Base-by-base conservation (phyloP, 495 filamentous ascomycete genomes). In the Cryomyces minteri region DNA sequence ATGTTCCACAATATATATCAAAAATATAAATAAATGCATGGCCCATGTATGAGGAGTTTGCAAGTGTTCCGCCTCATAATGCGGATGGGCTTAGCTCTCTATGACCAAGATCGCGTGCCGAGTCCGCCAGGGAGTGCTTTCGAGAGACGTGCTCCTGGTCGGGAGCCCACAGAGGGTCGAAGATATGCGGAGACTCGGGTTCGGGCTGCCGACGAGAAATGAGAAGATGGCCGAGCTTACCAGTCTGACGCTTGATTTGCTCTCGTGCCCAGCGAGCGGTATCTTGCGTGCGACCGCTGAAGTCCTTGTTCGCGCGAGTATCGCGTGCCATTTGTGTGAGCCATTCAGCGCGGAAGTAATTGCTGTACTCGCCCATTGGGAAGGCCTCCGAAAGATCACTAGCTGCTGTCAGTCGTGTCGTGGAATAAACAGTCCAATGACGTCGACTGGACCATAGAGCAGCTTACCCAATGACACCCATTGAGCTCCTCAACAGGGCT, bases 211-310 rank as follows among this genome's bases (percentile, higher is more conserved):
- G 18, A 25, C 18, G 18, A 25, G 18, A 25, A 2, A 25, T 25
- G 18, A 25, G 2, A 25, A 25, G 18, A 25, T 25, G 18, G 2
- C 18, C 18, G 18, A 25, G 18, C 54, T 50, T 62, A 66, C 65
- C 71, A 43, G 82, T 74, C 61, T 98, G 90, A 51, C 84, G 79
- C 71, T 94, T 94, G 58, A 96, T 86, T 57, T 94, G 86, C 67
- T 96, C 92, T 34, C 90, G 79, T 47, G 90, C 86, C 90, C 90
- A 98, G 43, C 90, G 80, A 54, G 90, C 90, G 14, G 88, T 96
- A 31, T 95, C 87, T 48, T 85, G 78, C 5, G 90, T 96, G 43
- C 87, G 83, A 12, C 68, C 38, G 54, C 73, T 68, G 67, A 82
- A 94, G 5, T 94, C 85, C 32, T 80, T 77, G 69, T 88, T 95